phyloP scores from a whole-genome alignment of 805 yeast genomes.

The Candida coquimbonensis region DNA sequence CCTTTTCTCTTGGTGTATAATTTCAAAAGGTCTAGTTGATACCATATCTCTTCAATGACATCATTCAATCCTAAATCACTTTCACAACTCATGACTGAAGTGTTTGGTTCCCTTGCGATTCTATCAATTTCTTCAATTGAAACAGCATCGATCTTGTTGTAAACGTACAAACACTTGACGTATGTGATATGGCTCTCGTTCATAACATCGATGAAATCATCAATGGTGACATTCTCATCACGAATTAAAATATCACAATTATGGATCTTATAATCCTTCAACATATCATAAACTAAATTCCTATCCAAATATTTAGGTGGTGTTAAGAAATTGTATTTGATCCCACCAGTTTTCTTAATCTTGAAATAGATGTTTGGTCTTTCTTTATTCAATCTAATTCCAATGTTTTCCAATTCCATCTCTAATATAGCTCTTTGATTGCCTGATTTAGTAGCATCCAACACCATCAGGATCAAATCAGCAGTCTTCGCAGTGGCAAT shows the following conservation, averaged over 20 bases:
- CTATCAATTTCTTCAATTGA: conserved; percentile 91
- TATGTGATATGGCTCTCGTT: conserved; percentile 85
- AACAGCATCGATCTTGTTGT: conserved; percentile 93
- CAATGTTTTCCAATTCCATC: conserved; percentile 86
- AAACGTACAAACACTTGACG: conserved; percentile 86
- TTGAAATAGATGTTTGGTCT: conserved; percentile 75
- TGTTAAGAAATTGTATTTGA: conserved; percentile 70
- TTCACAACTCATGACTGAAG: conserved; percentile 91
- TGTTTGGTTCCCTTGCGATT: conserved; percentile 85
- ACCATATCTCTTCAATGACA: conserved; percentile 90
- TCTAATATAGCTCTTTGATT: conserved; percentile 86
- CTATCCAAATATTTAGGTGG: conserved; percentile 83
- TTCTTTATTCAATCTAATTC: conserved; percentile 77
- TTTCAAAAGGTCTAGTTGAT: conserved; percentile 70
- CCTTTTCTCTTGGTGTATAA: conserved; percentile 89
- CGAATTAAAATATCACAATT: conserved; percentile 90
- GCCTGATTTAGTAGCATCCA: conserved; percentile 91
- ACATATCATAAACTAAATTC: conserved; percentile 64
- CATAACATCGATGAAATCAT: conserved; percentile 86
- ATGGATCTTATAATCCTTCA: conserved; percentile 84
- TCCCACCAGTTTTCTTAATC: conserved; percentile 84
- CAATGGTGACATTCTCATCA: conserved; percentile 85
- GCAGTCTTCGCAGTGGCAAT: conserved; percentile 95
- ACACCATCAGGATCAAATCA: conserved; percentile 84
- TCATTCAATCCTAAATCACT: conserved; percentile 81